A percentile compares a stretch with the other conserved stretches of the same genome.
These are phyloP conservation scores for Lasiodiplodia sp. DNA, from an alignment of 2,329 filamentous ascomycete genomes.

Conservation along the genomic window DNA sequence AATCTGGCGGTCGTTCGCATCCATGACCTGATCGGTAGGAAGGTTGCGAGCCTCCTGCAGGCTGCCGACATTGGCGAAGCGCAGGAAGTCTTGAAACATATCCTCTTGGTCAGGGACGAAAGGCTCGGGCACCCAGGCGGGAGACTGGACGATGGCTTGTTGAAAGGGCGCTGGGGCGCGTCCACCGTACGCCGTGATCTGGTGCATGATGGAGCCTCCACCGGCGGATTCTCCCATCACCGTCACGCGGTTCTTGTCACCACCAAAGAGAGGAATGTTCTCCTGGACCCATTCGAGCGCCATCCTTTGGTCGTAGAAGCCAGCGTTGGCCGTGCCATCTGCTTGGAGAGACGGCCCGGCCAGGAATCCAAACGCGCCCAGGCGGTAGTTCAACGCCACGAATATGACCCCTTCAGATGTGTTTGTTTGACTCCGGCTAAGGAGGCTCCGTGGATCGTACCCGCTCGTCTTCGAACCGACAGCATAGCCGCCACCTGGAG, in stretches of 20 bases:
- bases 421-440: slow-evolving; percentile 26
- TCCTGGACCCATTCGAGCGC: slow-evolving; percentile 50
- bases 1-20: slow-evolving; percentile 39
- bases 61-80: slow-evolving; percentile 51
- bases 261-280: slow-evolving; percentile 49
- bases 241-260: slow-evolving; percentile 47
- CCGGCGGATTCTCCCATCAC: slow-evolving; percentile 49
- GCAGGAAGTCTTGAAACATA: slow-evolving; percentile 50
- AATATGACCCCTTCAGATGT: slow-evolving; percentile 48
- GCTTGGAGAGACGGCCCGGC: slow-evolving; percentile 45
- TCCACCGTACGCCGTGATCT: slow-evolving; percentile 62
- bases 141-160: slow-evolving; percentile 56
- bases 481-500: too few relatives aligned
- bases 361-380: slow-evolving; percentile 50
- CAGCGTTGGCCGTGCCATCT: slow-evolving; percentile 45
- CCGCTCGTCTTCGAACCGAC: too few relatives aligned
- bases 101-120: slow-evolving; percentile 49
- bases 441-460: too few relatives aligned
- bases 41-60: slow-evolving; percentile 55
- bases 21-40: slow-evolving; percentile 36
- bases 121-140: slow-evolving; percentile 41
- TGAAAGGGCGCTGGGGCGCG: slow-evolving; percentile 49
- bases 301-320: slow-evolving; percentile 47
- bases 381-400: slow-evolving; percentile 57
- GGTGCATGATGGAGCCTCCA: slow-evolving; percentile 58